Evolutionary conservation across 2,329 filamentous ascomycete species (phyloP), one percentile per base, ranked within the genome.

Genomic region (Arthrobotrys conoides): DNA sequence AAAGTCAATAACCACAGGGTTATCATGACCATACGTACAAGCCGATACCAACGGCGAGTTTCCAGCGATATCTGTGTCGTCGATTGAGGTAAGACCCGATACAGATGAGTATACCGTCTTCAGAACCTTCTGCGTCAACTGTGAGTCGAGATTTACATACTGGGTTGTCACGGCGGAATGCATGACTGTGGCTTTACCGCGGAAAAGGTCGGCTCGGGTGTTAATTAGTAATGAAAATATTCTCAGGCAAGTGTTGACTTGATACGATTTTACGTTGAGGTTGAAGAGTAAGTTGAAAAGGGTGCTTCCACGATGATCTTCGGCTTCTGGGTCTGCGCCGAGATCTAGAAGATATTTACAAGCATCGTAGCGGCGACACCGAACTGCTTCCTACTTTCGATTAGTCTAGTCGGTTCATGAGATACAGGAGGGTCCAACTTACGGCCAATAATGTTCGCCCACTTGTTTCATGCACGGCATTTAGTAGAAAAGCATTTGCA

Each of bases 261-360:
- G 73, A 41, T 77, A 77, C 1, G 38, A 36, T 44, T 77, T 77
- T 16, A 77, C 20, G 36, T 77, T 77, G 20, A 71, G 63, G 22
- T 77, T 77, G 51, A 77, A 77, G 8, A 77, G 51, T 10, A 77
- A 48, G 16, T 77, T 77, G 67, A 77, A 77, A 5, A 77, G 63
- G 12, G 73, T 77, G 22, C 73, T 77, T n/a, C 73, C 73, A 6
- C 63, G 67, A 16, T 71, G 51, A 18, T 77, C 73, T 49, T 77
- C 73, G 10, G 67, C 71, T 63, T 77, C 73, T 6, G 73, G 73
- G 16, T 77, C 73, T 12, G 73, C 73, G 6, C 73, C 73, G 1
- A 77, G 53, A 12, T 71, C 67, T 8, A 77, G 16, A 12, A 77
- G 53, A 36, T 77, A 77, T 16, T 46, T 53, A 14, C 73, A 77